Evolutionary conservation across 441 rosid genomes (phyloP), one percentile per base, ranked within the genome.

Genomic region (Macaranga tanarius): DNA sequence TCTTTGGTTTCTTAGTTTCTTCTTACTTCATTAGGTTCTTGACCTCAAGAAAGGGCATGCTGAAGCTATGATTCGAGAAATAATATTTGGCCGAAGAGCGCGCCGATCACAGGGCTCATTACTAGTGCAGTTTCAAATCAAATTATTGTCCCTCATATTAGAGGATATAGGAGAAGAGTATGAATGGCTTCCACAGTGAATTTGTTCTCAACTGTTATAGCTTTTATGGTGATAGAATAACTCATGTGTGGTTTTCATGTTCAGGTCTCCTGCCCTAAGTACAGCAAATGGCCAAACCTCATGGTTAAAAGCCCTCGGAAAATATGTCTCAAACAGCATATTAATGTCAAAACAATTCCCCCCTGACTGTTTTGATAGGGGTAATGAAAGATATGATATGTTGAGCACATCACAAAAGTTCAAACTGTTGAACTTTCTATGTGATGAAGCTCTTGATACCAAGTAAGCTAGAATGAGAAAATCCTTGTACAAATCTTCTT

Each of bases 391-490:
- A 47, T 94, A 89, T 76, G 86, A 84, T 62, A 65, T 70, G 71
- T 69, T 90, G 70, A 83, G 81, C 71, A 67, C 79, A 70, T 79
- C 76, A 8, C 63, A 78, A 72, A 94, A 88, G 87, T 90, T 92
- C 65, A 84, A 81, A 76, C 88, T 94, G 69, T 78, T 94, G 70
- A 90, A 86, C 76, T 85, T 90, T 83, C 84, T 94, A 25, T 92
- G 92, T 70, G 95, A 92, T 81, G 98, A 92, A 80, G 85, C 85
- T 55, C 91, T 92, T 64, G 80, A 84, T 82, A 89, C 91, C 0
- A 65, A 28, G 96, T 95, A 90, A 86, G 97, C 80, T 76, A 75
- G 47, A 66, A 61, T 34, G 50, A 58, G 16, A 38, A 59, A 55
- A 57, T 56, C 28, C 26, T 57, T 52, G 2, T 23, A 9, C 25